Base-by-base conservation (phyloP, 805 yeast genomes). In the Ogataea naganishii region DNA sequence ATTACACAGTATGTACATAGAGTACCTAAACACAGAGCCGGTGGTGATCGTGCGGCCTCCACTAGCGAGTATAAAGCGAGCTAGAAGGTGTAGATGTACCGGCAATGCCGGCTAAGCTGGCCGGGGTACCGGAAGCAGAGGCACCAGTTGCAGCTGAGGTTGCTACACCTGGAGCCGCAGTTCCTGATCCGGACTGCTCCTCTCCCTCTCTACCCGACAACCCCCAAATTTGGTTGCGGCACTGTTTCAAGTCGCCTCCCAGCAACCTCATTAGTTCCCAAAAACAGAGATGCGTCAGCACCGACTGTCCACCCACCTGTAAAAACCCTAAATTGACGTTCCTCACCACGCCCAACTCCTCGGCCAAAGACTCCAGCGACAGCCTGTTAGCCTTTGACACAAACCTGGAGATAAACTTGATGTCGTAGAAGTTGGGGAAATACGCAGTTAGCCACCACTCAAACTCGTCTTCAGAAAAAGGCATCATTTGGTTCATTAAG, bases 401-500 rank as follows among this genome's bases (percentile, higher is more conserved):
- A 14, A 29, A 26, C 23, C 33, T 39, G 12, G 64, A 49, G 16
- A 73, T 51, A 18, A 60, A 62, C 52, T 89, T 92, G 47, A 92
- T 71, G 49, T 89, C 98, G 54, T 72, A 85, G 30, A 81, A 70
- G 34, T 70, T 75, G 13, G 96, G 95, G 63, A 92, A 84, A 53
- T 72, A 84, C 28, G 72, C 63, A 22, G 66, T 53, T 24, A 85
- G 64, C 69, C 85, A 75, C 64, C 74, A 63, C 37, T 76, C 66
- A 46, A 85, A 89, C 21, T 80, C 95, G 23, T 72, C 71, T 50
- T 81, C 88, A 40, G 78, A 81, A 18, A 69, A 70, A 1, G 97
- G 97, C 66, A 89, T 80, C 28, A 66, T 58, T 29, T 73, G 70
- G 54, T 84, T 83, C 43, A 79, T 73, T 49, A 89, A 63, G 40